Conservation (phyloP, 306 rosid genomes). For the Ormosia semicastrata region DNA sequence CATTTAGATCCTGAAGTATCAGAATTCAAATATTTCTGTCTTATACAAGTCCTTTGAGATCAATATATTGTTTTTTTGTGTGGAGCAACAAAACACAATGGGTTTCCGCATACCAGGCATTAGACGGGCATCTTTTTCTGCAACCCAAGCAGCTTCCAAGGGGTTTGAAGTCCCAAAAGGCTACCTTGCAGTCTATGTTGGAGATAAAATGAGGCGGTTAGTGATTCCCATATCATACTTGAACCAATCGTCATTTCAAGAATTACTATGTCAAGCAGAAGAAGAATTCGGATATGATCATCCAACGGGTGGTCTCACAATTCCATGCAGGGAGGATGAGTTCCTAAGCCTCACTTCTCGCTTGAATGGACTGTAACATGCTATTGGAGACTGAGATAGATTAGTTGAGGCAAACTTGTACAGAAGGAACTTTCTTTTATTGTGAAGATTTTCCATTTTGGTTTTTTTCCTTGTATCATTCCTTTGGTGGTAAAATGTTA, state of each 20-base stretch:
- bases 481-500: neutral
- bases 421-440: neutral
- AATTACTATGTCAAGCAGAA: neutral
- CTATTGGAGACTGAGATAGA: neutral
- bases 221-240: constrained; percentile 30
- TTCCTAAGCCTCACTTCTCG: constrained; percentile 11
- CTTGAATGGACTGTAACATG: neutral
- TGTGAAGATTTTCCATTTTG: neutral
- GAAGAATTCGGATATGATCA: constrained; percentile 26
- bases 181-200: constrained; percentile 36
- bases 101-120: constrained; percentile 12
- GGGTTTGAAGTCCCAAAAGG: constrained; percentile 41
- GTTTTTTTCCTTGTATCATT: neutral
- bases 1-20: constrained; percentile 1
- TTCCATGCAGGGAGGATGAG: constrained; percentile 22
- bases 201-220: constrained; percentile 32
- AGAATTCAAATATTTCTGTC: neutral
- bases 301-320: constrained; percentile 29
- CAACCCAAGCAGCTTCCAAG: constrained; percentile 1
- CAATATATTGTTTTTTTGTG: neutral
- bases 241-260: constrained; percentile 10
- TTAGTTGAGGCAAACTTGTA: constrained; percentile 3
- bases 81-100: neutral
- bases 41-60: neutral
- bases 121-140: neutral